These are phyloP conservation scores for Hevea brasiliensis DNA, from an alignment of 345 rosid genomes.

Conservation along the genomic window DNA sequence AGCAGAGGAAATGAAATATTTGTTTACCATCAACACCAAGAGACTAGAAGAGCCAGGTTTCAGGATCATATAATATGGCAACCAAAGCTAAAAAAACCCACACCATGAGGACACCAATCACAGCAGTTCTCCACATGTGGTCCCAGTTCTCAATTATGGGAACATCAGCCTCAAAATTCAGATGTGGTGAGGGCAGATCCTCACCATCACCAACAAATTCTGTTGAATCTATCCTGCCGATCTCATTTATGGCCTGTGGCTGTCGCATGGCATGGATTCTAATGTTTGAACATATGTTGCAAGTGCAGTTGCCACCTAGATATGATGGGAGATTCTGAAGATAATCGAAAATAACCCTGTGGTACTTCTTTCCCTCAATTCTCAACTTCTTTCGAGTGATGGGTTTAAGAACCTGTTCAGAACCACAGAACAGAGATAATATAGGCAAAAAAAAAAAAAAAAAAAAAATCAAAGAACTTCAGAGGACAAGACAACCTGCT, in stretches of 20 bases:
- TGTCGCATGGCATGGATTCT: constrained; percentile 14
- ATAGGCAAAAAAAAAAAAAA: not conserved
- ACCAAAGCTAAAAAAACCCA: constrained; percentile 56
- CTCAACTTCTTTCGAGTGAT: constrained; percentile 74
- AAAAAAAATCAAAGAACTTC: not conserved
- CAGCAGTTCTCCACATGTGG: constrained; percentile 56
- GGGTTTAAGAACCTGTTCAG: constrained; percentile 72
- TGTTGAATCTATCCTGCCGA: constrained; percentile 17
- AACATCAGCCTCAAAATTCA: constrained; percentile 30
- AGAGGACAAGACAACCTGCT: not conserved
- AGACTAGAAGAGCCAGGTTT: too few species aligned
- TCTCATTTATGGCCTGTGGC: constrained; percentile 23
- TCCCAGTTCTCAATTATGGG: constrained; percentile 42
- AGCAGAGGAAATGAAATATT: constrained; percentile 25
- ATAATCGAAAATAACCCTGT: constrained; percentile 53
- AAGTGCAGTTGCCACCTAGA: constrained; percentile 80
- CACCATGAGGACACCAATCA: constrained; percentile 64
- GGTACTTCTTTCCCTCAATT: constrained; percentile 71
- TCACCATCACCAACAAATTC: constrained; percentile 29
- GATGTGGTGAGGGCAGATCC: constrained; percentile 25
- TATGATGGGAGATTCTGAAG: constrained; percentile 72
- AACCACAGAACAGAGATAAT: not conserved
- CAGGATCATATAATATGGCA: constrained; percentile 55
- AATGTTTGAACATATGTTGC: constrained; percentile 55
- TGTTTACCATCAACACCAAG: constrained; percentile 56